Evolutionary conservation across 169 alveolate species (phyloP), one percentile per base, ranked within the genome.

Genomic region (Toxoplasma gondii): DNA sequence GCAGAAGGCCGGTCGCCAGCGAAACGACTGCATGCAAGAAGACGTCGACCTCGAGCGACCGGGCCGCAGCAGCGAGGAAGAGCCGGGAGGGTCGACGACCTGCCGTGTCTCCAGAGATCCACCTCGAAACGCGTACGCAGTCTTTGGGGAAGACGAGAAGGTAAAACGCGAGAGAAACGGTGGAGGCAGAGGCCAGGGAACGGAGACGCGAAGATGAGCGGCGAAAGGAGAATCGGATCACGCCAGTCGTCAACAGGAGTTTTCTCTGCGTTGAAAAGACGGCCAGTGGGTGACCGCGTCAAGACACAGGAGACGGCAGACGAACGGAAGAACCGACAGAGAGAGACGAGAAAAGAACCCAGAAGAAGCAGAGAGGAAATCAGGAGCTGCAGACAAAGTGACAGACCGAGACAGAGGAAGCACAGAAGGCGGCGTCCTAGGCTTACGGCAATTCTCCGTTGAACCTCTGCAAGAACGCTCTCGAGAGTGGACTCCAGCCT

Each of bases 391-490:
- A 27, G 22, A 9, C 27, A 19, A 78, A 78, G 86, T 0, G 44
- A 19, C 22, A 31, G 86, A 10, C n/a, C n/a, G 10, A 2, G n/a
- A 19, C 9, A n/a, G 45, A 9, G 44, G 2, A 27, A n/a, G 22
- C 12, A 78, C 22, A n/a, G n/a, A 78, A 9, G 39, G 5, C n/a
- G 10, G 12, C 22, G 86, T 31, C n/a, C 1, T 17, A 1, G 2
- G 49, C 86, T 29, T 78, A 78, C 86, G 22, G 86, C 39, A 36
- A 31, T 78, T 78, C 45, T n/a, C 86, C n/a, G 86, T 78, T 38
- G 86, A 10, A 78, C 86, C 19, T 78, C 86, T n/a, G 39, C 45
- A 19, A 36, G 86, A 38, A 78, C 10, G 45, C 24, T 31, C 4
- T 17, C 39, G n/a, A 78, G 44, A 12, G 24, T 38, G 39, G 27